These are phyloP conservation scores for grape (Vitis vinifera) DNA, from an alignment of 164 flowering plant genomes.

Conservation along the genomic window DNA sequence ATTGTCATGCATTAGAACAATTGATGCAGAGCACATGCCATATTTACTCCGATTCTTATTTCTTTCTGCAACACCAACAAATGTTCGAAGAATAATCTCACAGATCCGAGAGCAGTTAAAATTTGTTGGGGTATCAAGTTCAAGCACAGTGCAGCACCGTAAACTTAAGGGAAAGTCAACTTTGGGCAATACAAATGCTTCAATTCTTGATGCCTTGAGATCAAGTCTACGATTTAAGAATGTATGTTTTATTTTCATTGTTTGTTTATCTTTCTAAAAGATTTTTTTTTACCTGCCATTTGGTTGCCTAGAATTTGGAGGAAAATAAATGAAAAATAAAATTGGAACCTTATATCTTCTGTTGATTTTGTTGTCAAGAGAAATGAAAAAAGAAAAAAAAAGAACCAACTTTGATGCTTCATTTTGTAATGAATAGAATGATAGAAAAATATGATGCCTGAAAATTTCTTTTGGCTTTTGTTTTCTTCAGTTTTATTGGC, in stretches of 20 bases:
- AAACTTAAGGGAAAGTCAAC: slow-evolving; percentile 65
- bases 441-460: too few relatives aligned
- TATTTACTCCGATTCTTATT: slow-evolving; percentile 70
- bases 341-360: too few relatives aligned
- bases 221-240: slow-evolving; percentile 74
- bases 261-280: background rate
- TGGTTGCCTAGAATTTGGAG: background rate
- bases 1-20: slow-evolving; percentile 69
- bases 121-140: slow-evolving; percentile 45
- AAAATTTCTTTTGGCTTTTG: background rate
- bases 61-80: slow-evolving; percentile 61
- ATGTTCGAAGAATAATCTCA: slow-evolving; percentile 62
- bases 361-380: too few relatives aligned
- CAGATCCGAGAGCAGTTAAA: slow-evolving; percentile 69
- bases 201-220: slow-evolving; percentile 66
- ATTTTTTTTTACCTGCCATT: background rate
- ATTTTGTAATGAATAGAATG: too few relatives aligned
- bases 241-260: slow-evolving; percentile 30
- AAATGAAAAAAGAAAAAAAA: background rate
- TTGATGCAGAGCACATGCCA: slow-evolving; percentile 68
- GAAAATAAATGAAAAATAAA: too few relatives aligned
- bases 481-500: background rate
- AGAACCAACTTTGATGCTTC: too few relatives aligned
- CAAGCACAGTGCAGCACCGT: slow-evolving; percentile 27
- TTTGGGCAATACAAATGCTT: slow-evolving; percentile 49